Evolutionary conservation across 768 basidiomycete genomes (phyloP), one percentile per base, ranked within the genome.

Genomic region (Pulveroboletus sp.): DNA sequence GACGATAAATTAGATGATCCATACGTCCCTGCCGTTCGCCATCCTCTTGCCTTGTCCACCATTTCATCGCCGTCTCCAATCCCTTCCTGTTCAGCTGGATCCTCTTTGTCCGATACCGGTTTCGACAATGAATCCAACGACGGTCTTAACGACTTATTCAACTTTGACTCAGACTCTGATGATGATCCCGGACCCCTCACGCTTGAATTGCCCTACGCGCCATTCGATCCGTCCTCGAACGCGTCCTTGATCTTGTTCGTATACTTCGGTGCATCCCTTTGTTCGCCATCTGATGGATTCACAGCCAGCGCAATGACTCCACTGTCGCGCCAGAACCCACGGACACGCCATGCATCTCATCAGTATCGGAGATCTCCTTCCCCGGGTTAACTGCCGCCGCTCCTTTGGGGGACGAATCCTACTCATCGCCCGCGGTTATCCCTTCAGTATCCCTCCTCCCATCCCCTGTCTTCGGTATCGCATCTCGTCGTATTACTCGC

Each of bases 161-260:
- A 54, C 42, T 58, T 52, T 10, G 67, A 70, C 45, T 68, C 68
- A n/a, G 68, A 62, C 14, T 68, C 58, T 31, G 63, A 69, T 27
- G 54, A 58, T 37, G 68, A 70, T 47, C 56, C 46, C 10, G 61
- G 61, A 35, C 45, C 56, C 22, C 39, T 57, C 49, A 44, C 56
- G 24, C 48, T 60, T 8, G 52, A 58, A n/a, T 43, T 60, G 14
- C 40, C 42, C n/a, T 53, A 34, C 43, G 22, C 54, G 11, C 44
- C 43, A 19, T 54, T 45, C 17, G 51, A 55, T 40, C 32, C 36
- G 16, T 13, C 46, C 20, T 16, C 47, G 41, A 41, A 31, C 45
- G 46, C 51, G 13, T 51, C 68, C 14, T 49, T 65, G 49, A 53
- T 65, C 27, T 58, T 59, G 65, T 67, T 31, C 43, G 65, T 61